Evolutionary conservation across 441 rosid genomes (phyloP).

Genomic region (Rhodomyrtus psidioides): DNA sequence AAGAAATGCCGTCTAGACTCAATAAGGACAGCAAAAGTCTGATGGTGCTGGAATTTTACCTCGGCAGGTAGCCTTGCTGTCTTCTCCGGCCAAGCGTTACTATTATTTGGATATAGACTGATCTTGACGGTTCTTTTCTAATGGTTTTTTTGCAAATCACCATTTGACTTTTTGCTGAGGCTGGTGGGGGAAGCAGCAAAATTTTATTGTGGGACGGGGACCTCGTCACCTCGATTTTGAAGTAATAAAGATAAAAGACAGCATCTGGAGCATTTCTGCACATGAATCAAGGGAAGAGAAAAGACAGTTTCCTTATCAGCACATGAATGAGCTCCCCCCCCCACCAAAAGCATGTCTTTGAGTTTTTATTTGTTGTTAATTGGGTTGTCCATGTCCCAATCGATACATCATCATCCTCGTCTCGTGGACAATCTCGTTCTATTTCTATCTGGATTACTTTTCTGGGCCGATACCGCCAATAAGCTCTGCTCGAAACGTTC

Average conservation of each 20-base stretch:
- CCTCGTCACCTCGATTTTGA: background rate
- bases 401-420: background rate
- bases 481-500: background rate
- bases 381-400: background rate
- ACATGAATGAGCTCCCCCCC: background rate
- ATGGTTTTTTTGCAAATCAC: background rate
- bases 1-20: background rate
- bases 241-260: background rate
- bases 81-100: background rate
- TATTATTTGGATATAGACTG: background rate
- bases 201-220: background rate
- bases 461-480: background rate
- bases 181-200: background rate
- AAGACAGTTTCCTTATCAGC: background rate
- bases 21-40: background rate
- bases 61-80: background rate
- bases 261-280: background rate
- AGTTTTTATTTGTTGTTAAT: background rate
- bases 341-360: background rate
- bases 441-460: background rate
- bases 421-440: background rate
- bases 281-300: too few species aligned
- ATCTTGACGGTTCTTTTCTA: background rate
- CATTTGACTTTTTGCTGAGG: background rate
- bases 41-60: background rate